Percentiles rank a stretch among this genome's conserved stretches.
These are phyloP conservation scores for Suillus fuscotomentosus DNA, from an alignment of 768 basidiomycete species.

Conservation along the genomic window DNA sequence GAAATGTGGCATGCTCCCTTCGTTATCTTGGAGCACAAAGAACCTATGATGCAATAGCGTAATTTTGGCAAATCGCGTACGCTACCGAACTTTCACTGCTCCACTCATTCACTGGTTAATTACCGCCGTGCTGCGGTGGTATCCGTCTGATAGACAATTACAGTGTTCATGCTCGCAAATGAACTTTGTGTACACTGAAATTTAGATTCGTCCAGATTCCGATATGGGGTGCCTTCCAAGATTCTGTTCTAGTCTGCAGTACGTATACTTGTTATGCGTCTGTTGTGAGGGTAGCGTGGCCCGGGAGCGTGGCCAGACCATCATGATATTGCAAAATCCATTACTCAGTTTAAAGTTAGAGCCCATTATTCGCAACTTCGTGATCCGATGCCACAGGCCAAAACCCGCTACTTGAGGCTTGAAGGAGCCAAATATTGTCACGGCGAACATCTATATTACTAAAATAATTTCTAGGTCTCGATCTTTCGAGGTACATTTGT, in stretches of 20 bases:
- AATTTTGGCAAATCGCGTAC: background rate
- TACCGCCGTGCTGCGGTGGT: background rate
- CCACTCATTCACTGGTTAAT: background rate
- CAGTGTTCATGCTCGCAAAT: background rate
- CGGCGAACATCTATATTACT: background rate
- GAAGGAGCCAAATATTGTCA: background rate
- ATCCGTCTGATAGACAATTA: background rate
- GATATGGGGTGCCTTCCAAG: background rate
- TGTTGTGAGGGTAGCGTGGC: background rate
- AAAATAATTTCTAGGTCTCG: background rate
- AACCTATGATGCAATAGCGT: background rate
- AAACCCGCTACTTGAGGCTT: background rate
- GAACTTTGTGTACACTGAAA: background rate
- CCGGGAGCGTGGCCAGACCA: background rate
- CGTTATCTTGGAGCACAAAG: background rate
- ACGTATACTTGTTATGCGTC: background rate
- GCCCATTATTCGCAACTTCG: too few relatives aligned
- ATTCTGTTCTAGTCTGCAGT: background rate
- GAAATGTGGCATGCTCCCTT: background rate
- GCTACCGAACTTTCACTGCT: background rate
- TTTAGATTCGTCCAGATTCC: background rate
- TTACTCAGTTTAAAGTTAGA: background rate
- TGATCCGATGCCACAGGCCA: background rate
- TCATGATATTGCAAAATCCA: background rate
- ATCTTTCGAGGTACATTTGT: conserved; percentile 1